Conservation (phyloP, 345 rosid genomes). For the Hibiscus trionum region DNA sequence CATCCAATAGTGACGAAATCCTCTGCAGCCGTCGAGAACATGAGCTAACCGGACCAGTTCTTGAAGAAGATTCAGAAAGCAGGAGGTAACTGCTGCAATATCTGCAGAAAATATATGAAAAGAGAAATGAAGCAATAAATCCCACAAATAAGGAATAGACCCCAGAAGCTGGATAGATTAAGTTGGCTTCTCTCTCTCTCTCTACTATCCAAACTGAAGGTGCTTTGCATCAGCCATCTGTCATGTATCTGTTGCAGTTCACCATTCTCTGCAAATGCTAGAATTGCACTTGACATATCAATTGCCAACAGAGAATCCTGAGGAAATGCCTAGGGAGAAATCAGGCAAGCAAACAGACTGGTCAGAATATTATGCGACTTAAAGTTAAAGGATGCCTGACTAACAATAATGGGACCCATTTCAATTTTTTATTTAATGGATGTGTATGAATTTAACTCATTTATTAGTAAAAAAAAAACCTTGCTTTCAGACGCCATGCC, state of each 20-base stretch:
- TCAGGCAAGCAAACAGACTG: background rate
- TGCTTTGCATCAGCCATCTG: slow-evolving; percentile 69
- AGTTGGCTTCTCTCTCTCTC: slow-evolving; percentile 73
- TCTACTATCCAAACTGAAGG: slow-evolving; percentile 52
- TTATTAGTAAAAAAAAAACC: background rate
- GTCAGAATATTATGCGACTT: background rate
- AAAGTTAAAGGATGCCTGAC: background rate
- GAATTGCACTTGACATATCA: slow-evolving; percentile 79
- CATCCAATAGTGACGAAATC: slow-evolving; percentile 70
- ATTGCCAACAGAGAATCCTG: slow-evolving; percentile 82
- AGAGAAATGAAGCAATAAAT: slow-evolving; percentile 70
- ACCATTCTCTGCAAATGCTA: slow-evolving; percentile 67
- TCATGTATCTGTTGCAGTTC: slow-evolving; percentile 83
- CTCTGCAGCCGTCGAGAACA: slow-evolving; percentile 43
- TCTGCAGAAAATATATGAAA: slow-evolving; percentile 47
- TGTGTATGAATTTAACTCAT: background rate
- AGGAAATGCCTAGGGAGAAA: slow-evolving; percentile 62
- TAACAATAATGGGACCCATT: background rate
- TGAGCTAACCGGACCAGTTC: slow-evolving; percentile 16
- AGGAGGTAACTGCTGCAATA: slow-evolving; percentile 29
- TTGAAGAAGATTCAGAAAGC: slow-evolving; percentile 23
- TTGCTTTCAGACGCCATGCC: background rate
- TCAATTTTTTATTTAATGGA: background rate
- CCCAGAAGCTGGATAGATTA: slow-evolving; percentile 79
- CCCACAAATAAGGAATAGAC: slow-evolving; percentile 74